Conservation (phyloP, 176 grass and related monocot genomes). For the Poa pratensis region DNA sequence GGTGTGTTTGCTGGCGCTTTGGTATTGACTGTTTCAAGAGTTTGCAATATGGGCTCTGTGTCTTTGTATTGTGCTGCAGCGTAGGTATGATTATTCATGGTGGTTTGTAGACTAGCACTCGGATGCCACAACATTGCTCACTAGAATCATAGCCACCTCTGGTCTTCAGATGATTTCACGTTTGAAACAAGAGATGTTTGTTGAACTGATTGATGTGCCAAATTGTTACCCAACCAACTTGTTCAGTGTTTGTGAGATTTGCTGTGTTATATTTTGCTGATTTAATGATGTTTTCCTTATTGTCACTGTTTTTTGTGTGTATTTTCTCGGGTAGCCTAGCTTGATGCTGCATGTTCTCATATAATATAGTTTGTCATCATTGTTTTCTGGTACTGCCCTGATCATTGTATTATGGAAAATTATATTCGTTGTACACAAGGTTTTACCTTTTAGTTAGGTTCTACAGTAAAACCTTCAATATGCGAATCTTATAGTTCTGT, state of each 20-base stretch:
- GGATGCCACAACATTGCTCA: not conserved
- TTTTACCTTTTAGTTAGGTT: constrained; percentile 15
- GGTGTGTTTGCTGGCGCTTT: not conserved
- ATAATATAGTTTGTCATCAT: not conserved
- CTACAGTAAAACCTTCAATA: not conserved
- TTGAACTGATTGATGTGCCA: not conserved
- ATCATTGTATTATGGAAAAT: not conserved
- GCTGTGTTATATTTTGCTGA: constrained; percentile 7
- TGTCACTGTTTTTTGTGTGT: not conserved
- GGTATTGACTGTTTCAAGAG: not conserved
- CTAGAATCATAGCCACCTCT: not conserved
- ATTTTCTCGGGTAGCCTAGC: not conserved
- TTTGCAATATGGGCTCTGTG: not conserved
- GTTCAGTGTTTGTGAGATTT: not conserved
- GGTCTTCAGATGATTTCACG: not conserved
- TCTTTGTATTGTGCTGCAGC: not conserved
- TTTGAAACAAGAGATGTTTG: not conserved
- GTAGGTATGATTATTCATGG: not conserved
- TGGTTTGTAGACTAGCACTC: constrained; percentile 4
- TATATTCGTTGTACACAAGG: not conserved
- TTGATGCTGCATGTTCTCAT: constrained; percentile 7
- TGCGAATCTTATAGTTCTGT: not conserved
- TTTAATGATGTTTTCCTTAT: constrained; percentile 18
- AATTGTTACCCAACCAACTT: not conserved
- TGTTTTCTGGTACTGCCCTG: not conserved